Conservation (phyloP, 352 stramenopile genomes). For the Blastocystis sp. region DNA sequence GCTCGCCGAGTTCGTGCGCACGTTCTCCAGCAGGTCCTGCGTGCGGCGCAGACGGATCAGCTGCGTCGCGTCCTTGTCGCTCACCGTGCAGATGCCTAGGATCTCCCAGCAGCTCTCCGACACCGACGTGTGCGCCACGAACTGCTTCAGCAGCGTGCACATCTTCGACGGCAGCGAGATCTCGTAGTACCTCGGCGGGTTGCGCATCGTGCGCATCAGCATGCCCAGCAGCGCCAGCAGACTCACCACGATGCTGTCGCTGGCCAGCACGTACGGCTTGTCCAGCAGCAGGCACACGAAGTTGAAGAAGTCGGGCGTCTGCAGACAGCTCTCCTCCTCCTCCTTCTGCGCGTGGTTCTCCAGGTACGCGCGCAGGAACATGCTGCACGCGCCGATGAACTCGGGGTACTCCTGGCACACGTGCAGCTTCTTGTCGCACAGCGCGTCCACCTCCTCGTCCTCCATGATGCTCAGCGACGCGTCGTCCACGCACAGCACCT, state of each 20-base stretch:
- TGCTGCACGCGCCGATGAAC: conserved; percentile 49
- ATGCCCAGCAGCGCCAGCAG: conserved; percentile 41
- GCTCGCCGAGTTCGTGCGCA: conserved; percentile 29
- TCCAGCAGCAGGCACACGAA: conserved; percentile 54
- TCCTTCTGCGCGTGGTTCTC: conserved; percentile 16
- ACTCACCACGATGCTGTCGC: conserved; percentile 36
- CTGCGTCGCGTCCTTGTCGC: conserved; percentile 1
- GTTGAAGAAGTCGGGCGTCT: conserved; percentile 60
- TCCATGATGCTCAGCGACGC: conserved; percentile 53
- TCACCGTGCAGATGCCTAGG: conserved; percentile 33
- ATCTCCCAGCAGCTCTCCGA: conserved; percentile 67
- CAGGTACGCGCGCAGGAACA: conserved; percentile 61
- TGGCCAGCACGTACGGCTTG: conserved; percentile 32
- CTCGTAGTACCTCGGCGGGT: conserved; percentile 42
- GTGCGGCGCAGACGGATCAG: conserved; percentile 33
- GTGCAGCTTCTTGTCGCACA: conserved; percentile 55
- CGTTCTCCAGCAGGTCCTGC: conserved; percentile 48
- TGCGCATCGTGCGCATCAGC: conserved; percentile 38
- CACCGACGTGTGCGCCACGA: neutral
- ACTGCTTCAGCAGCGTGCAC: conserved; percentile 62
- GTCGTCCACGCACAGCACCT: conserved; percentile 60
- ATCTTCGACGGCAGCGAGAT: conserved; percentile 40
- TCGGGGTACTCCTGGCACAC: conserved; percentile 49
- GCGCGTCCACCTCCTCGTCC: conserved; percentile 11
- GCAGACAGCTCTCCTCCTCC: conserved; percentile 20